Evolutionary conservation across 2,329 filamentous ascomycete species (phyloP), one percentile per base, ranked within the genome.

Genomic region (Endothia cerciana): DNA sequence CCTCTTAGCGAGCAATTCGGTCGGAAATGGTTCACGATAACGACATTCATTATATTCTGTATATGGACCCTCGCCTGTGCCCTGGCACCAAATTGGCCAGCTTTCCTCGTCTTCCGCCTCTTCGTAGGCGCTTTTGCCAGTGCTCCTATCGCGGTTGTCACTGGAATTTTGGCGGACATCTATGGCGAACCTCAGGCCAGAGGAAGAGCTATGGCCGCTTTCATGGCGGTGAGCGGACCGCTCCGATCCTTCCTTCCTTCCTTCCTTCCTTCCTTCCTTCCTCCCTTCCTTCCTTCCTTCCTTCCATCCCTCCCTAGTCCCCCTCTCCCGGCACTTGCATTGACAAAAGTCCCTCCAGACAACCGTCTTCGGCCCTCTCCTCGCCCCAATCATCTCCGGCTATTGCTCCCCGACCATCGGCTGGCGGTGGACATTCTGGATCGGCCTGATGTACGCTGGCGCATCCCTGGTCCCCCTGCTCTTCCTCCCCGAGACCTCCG

Each of bases 361-460:
- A 17, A 92, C 89, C 3, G 83, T 86, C 0, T 86, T 86, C 55
- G 90, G 90, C 0, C 89, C 88, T 0, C 81, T 91, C n/a, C 75
- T 89, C 2, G 86, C 87, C 0, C 89, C 89, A 2, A 85, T 89
- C 19, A 81, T 89, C 28, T 87, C 86, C 0, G 89, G 89, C 11
- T 91, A 84, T 75, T 83, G 86, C 47, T 80, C 85, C 0, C 73
- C 80, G 1, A 81, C 80, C 1, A 82, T 90, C 33, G 85, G 83
- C 33, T 92, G 89, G 90, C 82, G 87, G 51, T 92, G 89, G 90
- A 78, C 84, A 1, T 91, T 91, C 72, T 91, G 89, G 85, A 83
- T 92, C 30, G 89, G 81, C 17, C 79, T 91, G 19, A 90, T 93
- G 22, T 81, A 91, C 63, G 90, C 90, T 2, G 89, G 85, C 33